phyloP scores from a whole-genome alignment of 1,284 basidiomycete species.

The Dichomitus squalens region DNA sequence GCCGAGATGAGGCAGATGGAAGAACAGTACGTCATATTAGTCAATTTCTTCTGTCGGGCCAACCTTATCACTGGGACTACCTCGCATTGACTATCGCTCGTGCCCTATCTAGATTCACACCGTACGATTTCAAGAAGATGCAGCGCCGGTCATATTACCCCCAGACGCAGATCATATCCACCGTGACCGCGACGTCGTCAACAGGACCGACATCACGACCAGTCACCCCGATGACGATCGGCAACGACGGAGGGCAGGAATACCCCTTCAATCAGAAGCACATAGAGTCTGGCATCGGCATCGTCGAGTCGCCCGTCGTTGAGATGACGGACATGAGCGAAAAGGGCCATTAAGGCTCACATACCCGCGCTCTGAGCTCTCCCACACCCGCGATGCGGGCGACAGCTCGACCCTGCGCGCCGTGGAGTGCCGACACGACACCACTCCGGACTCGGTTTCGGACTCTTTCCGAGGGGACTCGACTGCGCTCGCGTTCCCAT shows the following conservation, averaged over 20 bases:
- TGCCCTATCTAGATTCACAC: conserved; percentile 48
- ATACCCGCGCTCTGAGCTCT: conserved; percentile 10
- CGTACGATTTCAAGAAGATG: conserved; percentile 87
- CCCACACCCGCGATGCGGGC: background rate
- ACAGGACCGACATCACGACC: conserved; percentile 47
- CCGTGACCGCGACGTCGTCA: conserved; percentile 49
- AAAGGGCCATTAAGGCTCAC: conserved; percentile 22
- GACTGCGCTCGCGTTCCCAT: conserved; percentile 8
- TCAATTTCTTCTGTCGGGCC: conserved; percentile 3
- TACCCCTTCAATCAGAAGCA: conserved; percentile 30
- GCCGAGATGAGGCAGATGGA: conserved; percentile 97
- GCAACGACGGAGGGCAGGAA: conserved; percentile 28
- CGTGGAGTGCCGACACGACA: background rate
- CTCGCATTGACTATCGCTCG: background rate
- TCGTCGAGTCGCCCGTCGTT: conserved; percentile 20
- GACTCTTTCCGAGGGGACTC: conserved; percentile 2
- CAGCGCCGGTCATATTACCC: conserved; percentile 82
- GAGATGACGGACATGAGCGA: conserved; percentile 30
- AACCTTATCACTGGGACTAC: conserved; percentile 1
- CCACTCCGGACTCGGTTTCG: background rate
- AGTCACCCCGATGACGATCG: conserved; percentile 44
- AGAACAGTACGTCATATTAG: conserved; percentile 75
- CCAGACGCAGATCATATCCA: conserved; percentile 60
- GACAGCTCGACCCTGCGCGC: background rate
- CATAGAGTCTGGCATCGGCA: conserved; percentile 30